phyloP scores from a whole-genome alignment of 192 early-diverging fungal species.

The Chytriomyces sp. region DNA sequence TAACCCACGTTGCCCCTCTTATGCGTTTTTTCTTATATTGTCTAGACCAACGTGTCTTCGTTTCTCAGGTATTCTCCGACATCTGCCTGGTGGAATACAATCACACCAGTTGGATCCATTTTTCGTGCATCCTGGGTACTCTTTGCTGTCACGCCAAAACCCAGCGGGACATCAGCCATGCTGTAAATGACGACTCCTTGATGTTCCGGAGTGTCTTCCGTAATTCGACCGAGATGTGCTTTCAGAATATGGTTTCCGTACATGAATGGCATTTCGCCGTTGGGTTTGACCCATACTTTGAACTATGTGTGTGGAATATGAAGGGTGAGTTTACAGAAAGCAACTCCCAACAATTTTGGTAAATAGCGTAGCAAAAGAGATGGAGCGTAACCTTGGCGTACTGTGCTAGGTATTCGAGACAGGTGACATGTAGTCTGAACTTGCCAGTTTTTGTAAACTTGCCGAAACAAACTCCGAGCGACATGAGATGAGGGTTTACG shows the following conservation, averaged over 20 bases:
- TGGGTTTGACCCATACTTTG: slow-evolving; percentile 99
- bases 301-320: slow-evolving; percentile 55
- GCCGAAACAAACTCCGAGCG: slow-evolving; percentile 96
- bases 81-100: slow-evolving; percentile 97
- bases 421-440: slow-evolving; percentile 94
- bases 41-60: slow-evolving; percentile 55
- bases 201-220: slow-evolving; percentile 98
- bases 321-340: not conserved
- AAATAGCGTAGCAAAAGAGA: not conserved
- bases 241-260: slow-evolving; percentile 98
- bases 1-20: too few relatives aligned
- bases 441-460: slow-evolving; percentile 98
- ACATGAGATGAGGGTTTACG: slow-evolving; percentile 84
- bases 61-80: slow-evolving; percentile 87
- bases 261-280: slow-evolving; percentile 98
- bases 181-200: slow-evolving; percentile 94
- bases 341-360: too few relatives aligned
- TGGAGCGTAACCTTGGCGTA: slow-evolving; percentile 80
- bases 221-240: slow-evolving; percentile 96
- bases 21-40: not conserved
- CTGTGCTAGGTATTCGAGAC: slow-evolving; percentile 89
- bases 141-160: slow-evolving; percentile 95
- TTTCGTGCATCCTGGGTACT: slow-evolving; percentile 91
- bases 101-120: slow-evolving; percentile 90
- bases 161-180: slow-evolving; percentile 93